Evolutionary conservation across 768 basidiomycete genomes (phyloP), one percentile per base, ranked within the genome.

Genomic region (Krasilnikovozyma curviuscula): DNA sequence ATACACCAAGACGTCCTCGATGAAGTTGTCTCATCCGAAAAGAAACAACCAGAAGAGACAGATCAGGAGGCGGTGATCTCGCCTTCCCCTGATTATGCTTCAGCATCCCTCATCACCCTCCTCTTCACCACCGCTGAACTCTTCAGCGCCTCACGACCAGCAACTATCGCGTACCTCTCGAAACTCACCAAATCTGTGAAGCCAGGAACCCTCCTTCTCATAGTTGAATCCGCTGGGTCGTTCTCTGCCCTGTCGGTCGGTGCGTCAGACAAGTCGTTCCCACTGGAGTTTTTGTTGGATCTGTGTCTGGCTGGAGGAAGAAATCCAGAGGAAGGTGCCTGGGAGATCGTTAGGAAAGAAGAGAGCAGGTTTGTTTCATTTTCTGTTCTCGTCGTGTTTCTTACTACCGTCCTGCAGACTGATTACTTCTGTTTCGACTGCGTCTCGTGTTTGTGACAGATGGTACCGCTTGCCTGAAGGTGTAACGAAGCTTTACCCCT

Each of bases 41-140:
- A 23, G 37, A 39, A 39, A 39, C n/a, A 39, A 39, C n/a, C n/a
- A 39, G 37, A 39, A 18, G 37, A 39, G 37, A 39, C n/a, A 23
- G 37, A 39, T 0, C 27, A 25, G 27, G 33, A 42, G 19, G 40
- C 28, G n/a, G 31, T 25, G 18, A 25, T 29, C 24, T 38, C 14
- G 18, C 7, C n/a, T n/a, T 44, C 14, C 18, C 5, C 34, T 27
- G n/a, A 45, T 18, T 33, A 42, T 32, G 40, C 39, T 14, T 34
- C 31, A 7, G 50, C 50, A 14, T n/a, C 46, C n/a, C 44, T 52
- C 32, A 47, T 52, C 46, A 52, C 50, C 18, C 45, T 52, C 21
- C 50, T 52, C 30, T 52, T 42, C 50, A 52, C 50, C n/a, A 52
- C 50, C 27, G 40, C 40, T 29, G 50, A 52, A 29, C 45, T 52